Percentiles rank a stretch among this genome's conserved stretches.
These are phyloP conservation scores for Fonsecaea erecta DNA, from an alignment of 2,329 filamentous ascomycete genomes.

Conservation along the genomic window DNA sequence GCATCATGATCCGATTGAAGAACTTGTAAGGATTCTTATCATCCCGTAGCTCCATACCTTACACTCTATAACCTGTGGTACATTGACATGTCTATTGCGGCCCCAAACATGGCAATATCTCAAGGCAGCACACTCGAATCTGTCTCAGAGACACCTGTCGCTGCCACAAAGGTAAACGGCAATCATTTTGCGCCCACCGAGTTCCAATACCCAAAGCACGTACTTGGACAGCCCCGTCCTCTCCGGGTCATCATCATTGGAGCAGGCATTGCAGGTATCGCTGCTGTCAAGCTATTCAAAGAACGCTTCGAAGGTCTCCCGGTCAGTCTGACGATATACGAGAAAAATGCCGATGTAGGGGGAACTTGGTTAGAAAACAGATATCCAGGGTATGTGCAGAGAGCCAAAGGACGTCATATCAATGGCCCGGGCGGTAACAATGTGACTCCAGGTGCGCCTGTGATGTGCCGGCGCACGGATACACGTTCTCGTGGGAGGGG, in stretches of 20 bases:
- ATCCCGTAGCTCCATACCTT: background rate
- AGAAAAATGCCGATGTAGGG: slow-evolving; percentile 39
- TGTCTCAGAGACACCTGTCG: background rate
- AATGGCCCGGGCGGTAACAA: background rate
- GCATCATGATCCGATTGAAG: background rate
- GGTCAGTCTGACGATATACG: slow-evolving; percentile 35
- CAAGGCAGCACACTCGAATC: background rate
- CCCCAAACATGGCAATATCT: background rate
- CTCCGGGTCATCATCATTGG: slow-evolving; percentile 41
- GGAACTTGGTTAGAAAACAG: slow-evolving; percentile 41
- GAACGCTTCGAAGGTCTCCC: background rate
- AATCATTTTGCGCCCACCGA: background rate
- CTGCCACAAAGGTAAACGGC: background rate
- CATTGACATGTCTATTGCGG: background rate
- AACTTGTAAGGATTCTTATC: background rate
- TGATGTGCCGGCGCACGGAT: slow-evolving; percentile 6
- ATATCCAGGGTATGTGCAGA: slow-evolving; percentile 32
- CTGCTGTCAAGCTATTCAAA: slow-evolving; percentile 42
- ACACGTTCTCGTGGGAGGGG: slow-evolving; percentile 47
- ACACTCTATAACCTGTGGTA: background rate
- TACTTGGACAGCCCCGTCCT: background rate
- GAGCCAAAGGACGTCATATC: too few species aligned
- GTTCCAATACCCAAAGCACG: background rate
- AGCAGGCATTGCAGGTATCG: slow-evolving; percentile 47
- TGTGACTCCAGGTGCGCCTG: slow-evolving; percentile 12